Evolutionary conservation across 2,329 filamentous ascomycete species (phyloP), one percentile per base, ranked within the genome.

Genomic region (Helotiales sp.): DNA sequence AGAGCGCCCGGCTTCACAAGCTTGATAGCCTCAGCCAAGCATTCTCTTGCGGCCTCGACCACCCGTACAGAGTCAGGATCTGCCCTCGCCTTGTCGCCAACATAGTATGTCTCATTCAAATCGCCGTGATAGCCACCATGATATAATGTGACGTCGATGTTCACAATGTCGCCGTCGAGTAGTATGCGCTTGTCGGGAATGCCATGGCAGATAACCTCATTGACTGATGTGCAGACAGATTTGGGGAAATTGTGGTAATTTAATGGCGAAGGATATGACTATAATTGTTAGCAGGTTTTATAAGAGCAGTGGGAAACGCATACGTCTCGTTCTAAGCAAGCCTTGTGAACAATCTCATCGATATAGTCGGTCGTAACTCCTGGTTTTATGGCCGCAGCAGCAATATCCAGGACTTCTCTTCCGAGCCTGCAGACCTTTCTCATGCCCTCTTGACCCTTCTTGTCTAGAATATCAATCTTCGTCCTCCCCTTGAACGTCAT

Each of bases 221-320:
- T 99, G 50, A 90, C 77, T 2, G 93, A 98, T 2, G 93, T 98
- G 76, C 95, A 99, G 62, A 97, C 90, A 0, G 95, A 99, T 78
- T 99, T 99, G 64, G 95, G 95, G 76, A 98, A 99, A 74, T 93
- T 81, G 79, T 90, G 90, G 77, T 98, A 98, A 78, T 97, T 97
- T 31, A 98, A 79, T 1, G 93, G 92, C 0, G 93, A 97, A 0
- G 93, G 93, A 72, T 98, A 98, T 9, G 92, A 90, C 93, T 97
- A 62, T 46, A 17, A 9, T 24, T 10, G 48, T 71, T 56, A 70
- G 67, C 44, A 56, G 7, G 19, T 47, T 9, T 2, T 19, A 9
- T 30, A 9, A 13, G 30, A n/a, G 22, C 19, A 5, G 17, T 36
- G 13, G 5, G 10, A n/a, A 19, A 10, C 73, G 9, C 89, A 77